phyloP scores from a whole-genome alignment of 202 grass and related monocot species.

The Saccharum hybrid region DNA sequence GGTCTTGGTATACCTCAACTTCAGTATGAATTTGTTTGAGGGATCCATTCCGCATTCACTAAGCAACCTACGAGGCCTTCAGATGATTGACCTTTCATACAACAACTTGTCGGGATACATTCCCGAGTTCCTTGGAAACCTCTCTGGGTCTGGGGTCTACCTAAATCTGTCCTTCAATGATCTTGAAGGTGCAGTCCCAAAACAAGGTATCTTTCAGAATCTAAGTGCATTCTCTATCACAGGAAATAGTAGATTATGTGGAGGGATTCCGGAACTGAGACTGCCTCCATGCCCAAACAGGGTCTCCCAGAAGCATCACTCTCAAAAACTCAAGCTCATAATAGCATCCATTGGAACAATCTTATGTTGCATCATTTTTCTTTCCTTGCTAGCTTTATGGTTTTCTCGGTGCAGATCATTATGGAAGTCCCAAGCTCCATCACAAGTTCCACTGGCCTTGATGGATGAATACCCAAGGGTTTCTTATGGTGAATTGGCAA shows the following conservation, averaged over 20 bases:
- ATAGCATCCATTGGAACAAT: constrained; percentile 5
- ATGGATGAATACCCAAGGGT: constrained; percentile 17
- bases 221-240: background rate
- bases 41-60: no score
- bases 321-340: constrained; percentile 13
- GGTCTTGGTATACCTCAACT: no score
- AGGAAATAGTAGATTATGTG: constrained; percentile 22
- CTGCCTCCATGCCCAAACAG: background rate
- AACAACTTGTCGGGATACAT: no score
- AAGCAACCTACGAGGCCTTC: no score
- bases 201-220: constrained; percentile 20
- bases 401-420: background rate
- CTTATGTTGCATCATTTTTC: background rate
- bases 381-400: background rate
- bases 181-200: background rate
- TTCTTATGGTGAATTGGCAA: background rate
- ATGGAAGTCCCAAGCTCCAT: background rate
- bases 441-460: background rate
- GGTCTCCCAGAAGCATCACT: background rate
- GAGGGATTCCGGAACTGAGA: background rate
- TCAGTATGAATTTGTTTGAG: no score
- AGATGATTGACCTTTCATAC: no score
- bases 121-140: no score
- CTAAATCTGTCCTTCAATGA: constrained; percentile 25
- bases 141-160: background rate